Base-by-base conservation (phyloP, 805 yeast genomes). In the Ogataea siamensis region DNA sequence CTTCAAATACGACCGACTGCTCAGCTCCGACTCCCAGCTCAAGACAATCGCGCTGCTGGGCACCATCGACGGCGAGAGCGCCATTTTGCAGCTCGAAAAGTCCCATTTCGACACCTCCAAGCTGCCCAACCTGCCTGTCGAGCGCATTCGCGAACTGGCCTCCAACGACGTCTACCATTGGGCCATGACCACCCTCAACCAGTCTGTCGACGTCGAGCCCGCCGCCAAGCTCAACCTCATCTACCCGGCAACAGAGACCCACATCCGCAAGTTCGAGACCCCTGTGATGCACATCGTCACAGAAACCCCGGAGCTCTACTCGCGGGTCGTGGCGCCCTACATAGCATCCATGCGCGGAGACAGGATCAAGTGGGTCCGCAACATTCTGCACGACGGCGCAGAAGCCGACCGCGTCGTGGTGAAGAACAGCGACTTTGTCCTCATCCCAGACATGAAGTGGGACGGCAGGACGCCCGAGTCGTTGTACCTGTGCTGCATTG, bases 371-470 rank as follows among this genome's bases (percentile, higher is more conserved):
- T 91, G 99, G 99, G 97, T 93, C 2, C 68, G 77, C 44, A 89
- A 88, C 52, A 91, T 91, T 37, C 64, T 93, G 30, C 75, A 71
- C 55, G 73, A 85, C 32, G 95, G 89, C 3, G 87, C 83, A 16
- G 99, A 91, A 59, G 72, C 87, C 0, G 97, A 89, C 22, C 64
- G 87, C 14, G 78, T 91, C n/a, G 69, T 88, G 2, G 73, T 70
- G 49, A 78, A 82, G 34, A 83, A 87, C 45, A 74, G 77, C 20
- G 74, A 75, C 14, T 87, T 85, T 54, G 77, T 88, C 5, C 62
- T 93, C 31, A 67, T 89, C 28, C 98, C 98, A 0, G 97, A 91
- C 61, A 86, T 91, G 94, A 89, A 89, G 58, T 93, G 99, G 99
- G 96, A 91, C 57, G 80, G 84, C 3, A 64, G 70, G 34, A 77